Percentiles rank a stretch among this genome's conserved stretches.
These are phyloP conservation scores for Kandelia obovata DNA, from an alignment of 345 rosid species.

Conservation along the genomic window DNA sequence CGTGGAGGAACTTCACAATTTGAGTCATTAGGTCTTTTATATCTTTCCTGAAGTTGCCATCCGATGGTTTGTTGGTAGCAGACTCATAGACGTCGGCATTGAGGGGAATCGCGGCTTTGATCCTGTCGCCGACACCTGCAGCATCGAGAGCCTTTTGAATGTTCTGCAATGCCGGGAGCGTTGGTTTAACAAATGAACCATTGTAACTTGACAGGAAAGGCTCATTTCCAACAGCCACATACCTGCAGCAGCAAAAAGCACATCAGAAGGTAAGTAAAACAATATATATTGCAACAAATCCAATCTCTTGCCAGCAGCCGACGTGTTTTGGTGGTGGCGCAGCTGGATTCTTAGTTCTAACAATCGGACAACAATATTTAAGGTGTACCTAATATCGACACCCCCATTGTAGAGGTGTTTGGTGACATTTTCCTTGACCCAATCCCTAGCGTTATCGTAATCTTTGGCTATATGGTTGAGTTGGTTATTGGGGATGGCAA, in stretches of 20 bases:
- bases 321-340: too few relatives aligned
- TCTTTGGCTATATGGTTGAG: constrained; percentile 32
- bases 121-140: constrained; percentile 46
- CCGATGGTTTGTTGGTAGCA: constrained; percentile 53
- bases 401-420: constrained; percentile 38
- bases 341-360: too few relatives aligned
- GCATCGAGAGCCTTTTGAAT: constrained; percentile 62
- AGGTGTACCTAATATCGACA: constrained; percentile 58
- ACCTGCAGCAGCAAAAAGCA: constrained; percentile 32
- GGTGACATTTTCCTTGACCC: constrained; percentile 75
- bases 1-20: constrained; percentile 39
- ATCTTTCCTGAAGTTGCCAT: constrained; percentile 52
- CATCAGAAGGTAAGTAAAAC: not conserved
- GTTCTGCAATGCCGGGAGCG: constrained; percentile 64
- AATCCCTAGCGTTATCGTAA: constrained; percentile 45
- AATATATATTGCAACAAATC: not conserved
- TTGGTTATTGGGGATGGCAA: constrained; percentile 73
- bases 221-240: constrained; percentile 88
- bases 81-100: constrained; percentile 84
- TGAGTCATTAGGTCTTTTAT: constrained; percentile 39
- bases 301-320: not conserved
- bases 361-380: too few relatives aligned
- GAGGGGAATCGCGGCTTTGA: constrained; percentile 62
- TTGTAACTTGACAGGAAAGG: constrained; percentile 73
- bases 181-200: constrained; percentile 36